Evolutionary conservation across 148 eudicot species (phyloP).

Genomic region (Rhododendron molle): DNA sequence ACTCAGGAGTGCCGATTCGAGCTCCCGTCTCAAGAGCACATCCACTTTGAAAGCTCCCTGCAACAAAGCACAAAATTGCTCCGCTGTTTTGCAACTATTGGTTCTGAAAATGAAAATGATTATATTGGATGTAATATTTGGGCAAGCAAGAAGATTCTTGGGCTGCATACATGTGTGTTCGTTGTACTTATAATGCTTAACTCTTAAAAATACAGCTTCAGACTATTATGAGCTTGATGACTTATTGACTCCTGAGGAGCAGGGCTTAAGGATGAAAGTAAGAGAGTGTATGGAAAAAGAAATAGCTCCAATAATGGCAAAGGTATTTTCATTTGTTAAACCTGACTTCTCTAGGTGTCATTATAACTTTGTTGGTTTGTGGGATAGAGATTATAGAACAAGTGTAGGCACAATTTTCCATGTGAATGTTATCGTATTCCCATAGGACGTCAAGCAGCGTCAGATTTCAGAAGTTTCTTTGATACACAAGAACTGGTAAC

Average conservation of each 20-base stretch:
- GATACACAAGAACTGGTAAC: background rate
- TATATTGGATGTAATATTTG: background rate
- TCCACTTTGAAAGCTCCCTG: background rate
- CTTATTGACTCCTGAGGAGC: slow-evolving; percentile 68
- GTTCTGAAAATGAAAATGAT: background rate
- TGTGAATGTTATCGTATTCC: background rate
- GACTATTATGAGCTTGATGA: slow-evolving; percentile 90
- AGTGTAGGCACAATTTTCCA: background rate
- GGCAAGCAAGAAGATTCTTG: background rate
- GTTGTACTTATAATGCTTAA: slow-evolving; percentile 4
- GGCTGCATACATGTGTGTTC: background rate
- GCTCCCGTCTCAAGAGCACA: background rate
- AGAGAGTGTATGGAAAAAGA: slow-evolving; percentile 83
- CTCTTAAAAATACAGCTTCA: slow-evolving; percentile 50
- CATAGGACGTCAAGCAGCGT: background rate
- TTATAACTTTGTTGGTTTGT: background rate
- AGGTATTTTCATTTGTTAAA: slow-evolving; percentile 38
- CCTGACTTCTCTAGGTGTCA: background rate
- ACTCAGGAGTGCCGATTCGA: background rate
- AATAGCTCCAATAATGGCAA: slow-evolving; percentile 82
- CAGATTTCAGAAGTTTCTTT: background rate
- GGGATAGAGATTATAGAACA: background rate
- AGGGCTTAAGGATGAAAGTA: slow-evolving; percentile 57
- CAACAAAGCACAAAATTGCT: background rate
- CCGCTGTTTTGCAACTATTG: background rate